Base-by-base conservation (phyloP, 2,329 filamentous ascomycete species). In the Dactylellina drechsleri region DNA sequence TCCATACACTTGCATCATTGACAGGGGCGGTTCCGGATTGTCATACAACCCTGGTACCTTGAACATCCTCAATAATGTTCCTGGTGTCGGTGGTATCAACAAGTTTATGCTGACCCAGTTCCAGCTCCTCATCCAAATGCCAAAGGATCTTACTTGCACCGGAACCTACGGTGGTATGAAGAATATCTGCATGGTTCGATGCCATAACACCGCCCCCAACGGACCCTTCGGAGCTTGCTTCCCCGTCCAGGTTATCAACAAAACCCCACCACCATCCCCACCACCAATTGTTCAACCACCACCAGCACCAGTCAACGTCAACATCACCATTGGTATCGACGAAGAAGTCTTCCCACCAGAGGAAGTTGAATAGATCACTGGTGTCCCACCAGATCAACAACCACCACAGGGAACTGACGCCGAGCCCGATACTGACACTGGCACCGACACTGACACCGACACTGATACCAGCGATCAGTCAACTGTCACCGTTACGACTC, bases 191-290 rank as follows among this genome's bases (percentile, higher is more conserved):
- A 85, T 90, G 78, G 86, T 90, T 57, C 84, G 87, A 23, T 89
- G 87, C 82, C 82, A 87, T 82, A 90, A 90, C 81, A 83, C 82
- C 0, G 87, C 87, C 40, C 81, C 84, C 60, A 87, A 87, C 45
- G 87, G 87, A 13, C 87, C 87, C 36, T 90, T 90, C 78, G 87
- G 88, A 60, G 87, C 87, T 54, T 86, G 87, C 77, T 84, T 88
- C n/a, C 85, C 86, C 7, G 18, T 60, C n/a, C 12, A 16, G 15
- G 36, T 60, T 13, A 36, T 52, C 12, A n/a, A 15, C 18, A 52
- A 47, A 6, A 1, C 6, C 1, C 61, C 56, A 20, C 66, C 57
- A 15, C 4, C 40, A 10, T 18, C 20, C 0, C 58, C 66, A 16
- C 58, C 66, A 15, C 54, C 45, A n/a, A 18, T 49, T 16, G 36